Conservation (phyloP, 2,329 filamentous ascomycete species). For the Acarospora socialis region DNA sequence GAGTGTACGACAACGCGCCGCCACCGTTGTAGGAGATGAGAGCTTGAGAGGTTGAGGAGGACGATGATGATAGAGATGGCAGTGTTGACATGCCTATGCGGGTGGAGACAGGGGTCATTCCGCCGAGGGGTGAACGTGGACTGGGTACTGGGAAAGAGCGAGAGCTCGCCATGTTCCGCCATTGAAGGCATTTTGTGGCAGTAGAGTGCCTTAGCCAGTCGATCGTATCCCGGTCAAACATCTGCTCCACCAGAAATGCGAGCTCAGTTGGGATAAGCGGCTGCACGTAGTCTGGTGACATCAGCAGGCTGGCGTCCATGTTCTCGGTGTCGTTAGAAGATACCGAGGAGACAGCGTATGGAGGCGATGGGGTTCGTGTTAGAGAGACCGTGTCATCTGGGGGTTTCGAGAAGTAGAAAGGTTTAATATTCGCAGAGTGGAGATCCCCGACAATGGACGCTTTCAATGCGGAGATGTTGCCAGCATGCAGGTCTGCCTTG, state of each 20-base stretch:
- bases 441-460: slow-evolving; percentile 34
- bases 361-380: slow-evolving; percentile 25
- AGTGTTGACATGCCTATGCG: slow-evolving; percentile 19
- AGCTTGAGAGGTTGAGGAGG: slow-evolving; percentile 19
- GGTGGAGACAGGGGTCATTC: slow-evolving; percentile 1
- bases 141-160: slow-evolving; percentile 16
- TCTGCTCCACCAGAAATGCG: slow-evolving; percentile 47
- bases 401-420: slow-evolving; percentile 50
- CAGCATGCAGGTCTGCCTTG: slow-evolving; percentile 53
- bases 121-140: slow-evolving; percentile 11
- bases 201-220: slow-evolving; percentile 70
- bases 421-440: slow-evolving; percentile 41
- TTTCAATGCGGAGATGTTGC: slow-evolving; percentile 48
- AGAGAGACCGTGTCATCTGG: slow-evolving; percentile 16
- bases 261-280: slow-evolving; percentile 70
- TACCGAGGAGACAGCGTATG: slow-evolving; percentile 67
- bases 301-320: slow-evolving; percentile 86
- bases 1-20: slow-evolving; percentile 31
- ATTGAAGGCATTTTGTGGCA: slow-evolving; percentile 66
- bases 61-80: slow-evolving; percentile 13
- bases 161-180: slow-evolving; percentile 36
- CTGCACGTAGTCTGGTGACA: slow-evolving; percentile 80
- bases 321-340: slow-evolving; percentile 57
- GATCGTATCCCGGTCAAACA: slow-evolving; percentile 67
- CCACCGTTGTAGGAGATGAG: slow-evolving; percentile 17